Evolutionary conservation across 225 moss, liverwort and hornwort genomes (phyloP).

Genomic region (Antitrichia curtipendula): DNA sequence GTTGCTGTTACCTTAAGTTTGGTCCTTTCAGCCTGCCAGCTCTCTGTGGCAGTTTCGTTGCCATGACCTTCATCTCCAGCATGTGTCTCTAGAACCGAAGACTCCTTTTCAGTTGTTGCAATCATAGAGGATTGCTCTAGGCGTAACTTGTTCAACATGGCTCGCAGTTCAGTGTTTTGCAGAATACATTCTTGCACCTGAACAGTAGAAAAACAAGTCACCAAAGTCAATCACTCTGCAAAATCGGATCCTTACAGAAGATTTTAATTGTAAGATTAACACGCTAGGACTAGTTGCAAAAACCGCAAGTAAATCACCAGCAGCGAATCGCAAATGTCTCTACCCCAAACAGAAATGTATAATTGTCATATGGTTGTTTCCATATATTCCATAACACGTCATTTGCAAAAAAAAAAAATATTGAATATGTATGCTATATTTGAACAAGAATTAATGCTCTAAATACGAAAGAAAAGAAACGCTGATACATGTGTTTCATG

Average conservation of each 20-base stretch:
- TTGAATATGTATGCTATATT: background rate
- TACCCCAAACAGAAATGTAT: background rate
- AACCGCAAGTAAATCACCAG: background rate
- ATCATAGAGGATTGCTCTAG: constrained; percentile 20
- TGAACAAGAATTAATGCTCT: no score
- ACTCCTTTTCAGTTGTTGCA: background rate
- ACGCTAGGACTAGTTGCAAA: background rate
- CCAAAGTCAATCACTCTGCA: background rate
- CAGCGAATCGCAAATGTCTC: background rate
- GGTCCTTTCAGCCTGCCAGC: constrained; percentile 30
- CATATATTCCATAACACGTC: background rate
- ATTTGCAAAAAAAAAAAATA: background rate
- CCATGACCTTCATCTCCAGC: background rate
- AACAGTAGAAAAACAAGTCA: background rate
- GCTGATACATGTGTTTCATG: no score
- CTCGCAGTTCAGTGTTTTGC: constrained; percentile 42
- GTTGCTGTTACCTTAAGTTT: constrained; percentile 25
- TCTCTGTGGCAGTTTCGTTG: background rate
- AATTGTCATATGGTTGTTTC: background rate
- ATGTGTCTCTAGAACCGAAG: background rate
- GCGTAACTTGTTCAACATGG: constrained; percentile 39
- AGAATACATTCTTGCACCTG: constrained; percentile 48
- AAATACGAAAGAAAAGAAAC: background rate
- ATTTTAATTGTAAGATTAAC: background rate
- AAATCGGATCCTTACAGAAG: background rate